Conservation (phyloP, 495 filamentous ascomycete genomes). For the Penicillium dipodomyicola region DNA sequence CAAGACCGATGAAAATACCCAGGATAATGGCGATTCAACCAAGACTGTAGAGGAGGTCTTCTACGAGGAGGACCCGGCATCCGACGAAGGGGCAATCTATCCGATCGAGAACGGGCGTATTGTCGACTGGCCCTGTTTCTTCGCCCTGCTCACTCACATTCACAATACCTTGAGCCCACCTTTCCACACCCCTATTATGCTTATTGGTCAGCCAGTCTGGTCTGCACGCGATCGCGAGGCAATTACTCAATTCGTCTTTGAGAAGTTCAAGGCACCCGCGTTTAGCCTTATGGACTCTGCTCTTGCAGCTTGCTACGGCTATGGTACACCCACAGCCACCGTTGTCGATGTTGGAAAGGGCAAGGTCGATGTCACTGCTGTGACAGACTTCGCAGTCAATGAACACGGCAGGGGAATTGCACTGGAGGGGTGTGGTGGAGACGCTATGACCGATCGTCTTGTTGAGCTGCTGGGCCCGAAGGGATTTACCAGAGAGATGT, state of each 20-base stretch:
- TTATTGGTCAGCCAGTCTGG: slow-evolving; percentile 85
- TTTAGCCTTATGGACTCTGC: slow-evolving; percentile 85
- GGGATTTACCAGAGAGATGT: slow-evolving; percentile 81
- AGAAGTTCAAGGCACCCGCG: slow-evolving; percentile 91
- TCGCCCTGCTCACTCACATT: slow-evolving; percentile 83
- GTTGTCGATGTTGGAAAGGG: slow-evolving; percentile 86
- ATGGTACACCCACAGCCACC: slow-evolving; percentile 70
- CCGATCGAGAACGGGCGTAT: slow-evolving; percentile 83
- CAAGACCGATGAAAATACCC: slow-evolving; percentile 20
- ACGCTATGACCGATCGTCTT: slow-evolving; percentile 80
- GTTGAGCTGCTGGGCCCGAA: slow-evolving; percentile 63
- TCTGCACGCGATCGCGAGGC: slow-evolving; percentile 75
- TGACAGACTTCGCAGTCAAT: slow-evolving; percentile 72
- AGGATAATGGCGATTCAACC: slow-evolving; percentile 22
- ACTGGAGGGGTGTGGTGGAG: slow-evolving; percentile 74
- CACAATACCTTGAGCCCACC: slow-evolving; percentile 83
- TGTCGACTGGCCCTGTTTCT: slow-evolving; percentile 84
- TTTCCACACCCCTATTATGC: slow-evolving; percentile 89
- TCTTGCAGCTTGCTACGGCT: slow-evolving; percentile 78
- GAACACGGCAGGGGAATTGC: slow-evolving; percentile 58
- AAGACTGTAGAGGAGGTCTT: slow-evolving; percentile 47
- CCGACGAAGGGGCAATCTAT: slow-evolving; percentile 84
- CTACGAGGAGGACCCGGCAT: slow-evolving; percentile 84
- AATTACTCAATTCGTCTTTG: slow-evolving; percentile 89
- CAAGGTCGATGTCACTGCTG: slow-evolving; percentile 88